phyloP scores from a whole-genome alignment of 1,284 basidiomycete genomes.

The Inonotus obliquus region DNA sequence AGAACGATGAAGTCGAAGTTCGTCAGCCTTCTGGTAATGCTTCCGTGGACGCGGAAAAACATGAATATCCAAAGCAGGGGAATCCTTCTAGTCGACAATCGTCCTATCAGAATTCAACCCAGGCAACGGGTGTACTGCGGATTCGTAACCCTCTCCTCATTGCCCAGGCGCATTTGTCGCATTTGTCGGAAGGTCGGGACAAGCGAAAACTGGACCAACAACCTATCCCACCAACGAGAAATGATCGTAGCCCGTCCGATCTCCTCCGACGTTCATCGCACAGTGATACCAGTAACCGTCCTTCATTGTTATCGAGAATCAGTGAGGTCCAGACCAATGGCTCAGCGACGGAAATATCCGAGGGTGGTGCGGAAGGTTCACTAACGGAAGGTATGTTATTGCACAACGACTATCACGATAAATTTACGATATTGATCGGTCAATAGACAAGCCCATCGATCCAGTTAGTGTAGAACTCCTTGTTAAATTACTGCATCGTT shows the following conservation, averaged over 20 bases:
- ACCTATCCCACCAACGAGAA: neutral
- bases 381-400: neutral
- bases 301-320: slow-evolving; percentile 7
- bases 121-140: neutral
- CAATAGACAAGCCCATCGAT: neutral
- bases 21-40: neutral
- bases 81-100: neutral
- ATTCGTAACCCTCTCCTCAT: slow-evolving; percentile 12
- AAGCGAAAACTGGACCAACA: neutral
- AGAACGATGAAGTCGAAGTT: neutral
- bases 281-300: neutral
- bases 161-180: slow-evolving; percentile 14
- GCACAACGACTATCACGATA: neutral
- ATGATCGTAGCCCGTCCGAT: neutral
- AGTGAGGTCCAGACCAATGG: neutral
- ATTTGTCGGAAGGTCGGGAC: slow-evolving; percentile 8
- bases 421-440: neutral
- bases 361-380: neutral
- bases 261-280: neutral
- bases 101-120: neutral
- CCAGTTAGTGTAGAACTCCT: neutral
- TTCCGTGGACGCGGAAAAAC: neutral
- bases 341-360: neutral
- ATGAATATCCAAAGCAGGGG: neutral
- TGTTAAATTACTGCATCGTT: neutral